Percentiles rank a stretch among this genome's conserved stretches.
Conservation (phyloP, 768 basidiomycete species). For the Gymnopilus junonius region DNA sequence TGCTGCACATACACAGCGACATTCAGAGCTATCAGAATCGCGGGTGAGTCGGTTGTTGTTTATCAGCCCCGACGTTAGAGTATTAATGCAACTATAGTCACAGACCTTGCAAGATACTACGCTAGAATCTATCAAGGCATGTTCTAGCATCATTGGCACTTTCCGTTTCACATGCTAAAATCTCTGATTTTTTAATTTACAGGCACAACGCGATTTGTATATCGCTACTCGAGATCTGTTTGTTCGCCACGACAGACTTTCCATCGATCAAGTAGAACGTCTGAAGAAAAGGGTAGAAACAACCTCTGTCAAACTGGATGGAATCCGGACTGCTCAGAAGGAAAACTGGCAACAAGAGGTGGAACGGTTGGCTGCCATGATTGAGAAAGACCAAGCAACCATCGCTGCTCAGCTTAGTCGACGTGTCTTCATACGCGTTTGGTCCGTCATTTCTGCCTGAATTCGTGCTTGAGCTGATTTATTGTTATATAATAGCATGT, state of each 20-base stretch:
- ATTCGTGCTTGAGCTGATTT: conserved; percentile 11
- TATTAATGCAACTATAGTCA: conserved; percentile 47
- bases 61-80: not conserved
- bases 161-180: not conserved
- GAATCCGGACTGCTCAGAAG: conserved; percentile 68
- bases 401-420: conserved; percentile 78
- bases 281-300: conserved; percentile 85
- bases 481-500: conserved; percentile 65
- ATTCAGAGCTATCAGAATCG: conserved; percentile 75
- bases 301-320: conserved; percentile 77
- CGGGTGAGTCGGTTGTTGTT: conserved; percentile 52
- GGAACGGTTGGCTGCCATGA: conserved; percentile 68
- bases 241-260: conserved; percentile 85
- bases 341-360: conserved; percentile 88
- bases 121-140: conserved; percentile 78
- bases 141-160: not conserved
- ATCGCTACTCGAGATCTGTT: conserved; percentile 87
- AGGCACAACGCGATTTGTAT: conserved; percentile 76
- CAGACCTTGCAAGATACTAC: conserved; percentile 66
- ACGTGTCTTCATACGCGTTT: conserved; percentile 86
- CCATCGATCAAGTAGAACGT: conserved; percentile 86
- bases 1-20: conserved; percentile 67
- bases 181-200: not conserved
- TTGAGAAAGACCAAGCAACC: conserved; percentile 86
- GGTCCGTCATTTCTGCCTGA: conserved; percentile 48